Base-by-base conservation (phyloP, 2,329 filamentous ascomycete species). In the Epichloe festucae region DNA sequence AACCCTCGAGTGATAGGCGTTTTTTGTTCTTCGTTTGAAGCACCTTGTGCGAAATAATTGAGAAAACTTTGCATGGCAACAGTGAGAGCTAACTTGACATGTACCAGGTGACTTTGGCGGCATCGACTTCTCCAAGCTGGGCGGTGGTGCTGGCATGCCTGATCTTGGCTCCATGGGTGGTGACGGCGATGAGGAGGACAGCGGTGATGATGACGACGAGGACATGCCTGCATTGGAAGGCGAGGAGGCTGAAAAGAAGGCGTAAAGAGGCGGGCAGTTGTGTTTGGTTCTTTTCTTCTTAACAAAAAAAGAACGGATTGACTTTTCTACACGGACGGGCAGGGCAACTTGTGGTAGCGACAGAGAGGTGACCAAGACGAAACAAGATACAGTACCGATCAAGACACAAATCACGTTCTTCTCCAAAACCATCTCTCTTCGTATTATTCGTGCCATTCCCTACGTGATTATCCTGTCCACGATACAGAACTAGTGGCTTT, bases 81-180 rank as follows among this genome's bases (percentile, higher is more conserved):
- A 17, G 17, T 12, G 14, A 35, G 15, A 3, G 31, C 42, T 47
- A 48, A 52, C 34, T 35, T 42, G 47, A 41, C 47, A 31, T 40
- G 10, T n/a, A 11, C 17, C 51, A 54, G 82, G 81, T 59, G 87
- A 89, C 69, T 88, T 93, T 58, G 82, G 86, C 62, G 87, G 87
- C 62, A 93, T 95, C 65, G 89, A 95, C 72, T 95, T 95, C 81
- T 93, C 87, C 63, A 94, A 95, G 77, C 84, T 95, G 56, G 84
- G 83, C 56, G 80, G 76, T 57, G 80, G 54, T 17, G 62, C 53
- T 38, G 62, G 57, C 50, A 62, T 64, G 61, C 58, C 58, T 42
- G 62, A 60, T 52, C 57, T 65, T 50, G 53, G 56, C 51, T 53
- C 53, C 48, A 81, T 82, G 74, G 78, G 76, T 52, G 42, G 52